phyloP scores from a whole-genome alignment of 192 early-diverging fungal genomes.

The Radiomyces spectabilis region DNA sequence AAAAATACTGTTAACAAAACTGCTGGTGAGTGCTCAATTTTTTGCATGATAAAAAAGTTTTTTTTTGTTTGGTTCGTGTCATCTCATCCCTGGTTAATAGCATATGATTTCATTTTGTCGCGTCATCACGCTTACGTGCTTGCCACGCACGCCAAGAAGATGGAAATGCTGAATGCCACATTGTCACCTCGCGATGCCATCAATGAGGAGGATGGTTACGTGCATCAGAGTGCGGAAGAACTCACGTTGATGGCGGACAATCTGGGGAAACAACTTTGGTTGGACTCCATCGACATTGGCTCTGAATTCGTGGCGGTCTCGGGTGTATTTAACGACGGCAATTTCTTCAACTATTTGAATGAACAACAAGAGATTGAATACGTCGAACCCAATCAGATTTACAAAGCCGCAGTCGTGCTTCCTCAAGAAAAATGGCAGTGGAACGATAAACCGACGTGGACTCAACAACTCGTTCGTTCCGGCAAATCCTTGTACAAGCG shows the following conservation, averaged over 20 bases:
- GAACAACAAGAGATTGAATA: constrained; percentile 8
- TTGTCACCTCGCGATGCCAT: not conserved
- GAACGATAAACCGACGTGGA: too few relatives aligned
- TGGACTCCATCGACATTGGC: constrained; percentile 7
- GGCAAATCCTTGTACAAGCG: too few relatives aligned
- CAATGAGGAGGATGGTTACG: not conserved
- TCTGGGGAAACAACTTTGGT: not conserved
- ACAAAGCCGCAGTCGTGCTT: constrained; percentile 1
- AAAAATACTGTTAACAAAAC: constrained; percentile 4
- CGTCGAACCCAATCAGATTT: constrained; percentile 14
- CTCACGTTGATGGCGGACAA: not conserved
- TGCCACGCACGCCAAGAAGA: not conserved
- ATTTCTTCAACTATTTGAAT: constrained; percentile 13
- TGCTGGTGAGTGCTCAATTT: constrained; percentile 1
- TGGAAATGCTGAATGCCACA: not conserved
- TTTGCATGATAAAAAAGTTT: too few relatives aligned
- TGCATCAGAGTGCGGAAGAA: too few relatives aligned
- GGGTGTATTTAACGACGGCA: constrained; percentile 13
- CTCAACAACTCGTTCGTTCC: too few relatives aligned
- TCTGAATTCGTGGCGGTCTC: constrained; percentile 9
- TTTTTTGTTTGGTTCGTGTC: not conserved
- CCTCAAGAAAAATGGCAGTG: not conserved
- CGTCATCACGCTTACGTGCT: not conserved
- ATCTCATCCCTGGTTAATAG: not conserved
- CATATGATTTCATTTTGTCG: not conserved